A percentile compares a stretch with the other conserved stretches of the same genome.
Conservation (phyloP, 495 filamentous ascomycete species). For the Xylaria grammica region DNA sequence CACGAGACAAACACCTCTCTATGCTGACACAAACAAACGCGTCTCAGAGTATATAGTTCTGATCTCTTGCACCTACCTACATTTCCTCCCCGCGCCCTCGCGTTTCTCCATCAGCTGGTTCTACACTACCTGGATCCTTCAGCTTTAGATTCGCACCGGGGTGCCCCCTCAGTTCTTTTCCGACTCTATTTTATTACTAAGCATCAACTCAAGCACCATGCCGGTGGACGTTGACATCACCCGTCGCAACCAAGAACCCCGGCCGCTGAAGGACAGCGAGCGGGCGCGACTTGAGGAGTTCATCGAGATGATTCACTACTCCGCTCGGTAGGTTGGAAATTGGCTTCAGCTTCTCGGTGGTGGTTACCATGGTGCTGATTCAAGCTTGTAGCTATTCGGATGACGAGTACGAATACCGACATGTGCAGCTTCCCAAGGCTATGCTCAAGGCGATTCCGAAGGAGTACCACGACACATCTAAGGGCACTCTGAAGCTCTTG, state of each 20-base stretch:
- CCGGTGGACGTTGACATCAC: conserved; percentile 75
- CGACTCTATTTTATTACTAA: background rate
- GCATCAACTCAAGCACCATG: conserved; percentile 25
- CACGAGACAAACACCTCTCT: background rate
- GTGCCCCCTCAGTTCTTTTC: background rate
- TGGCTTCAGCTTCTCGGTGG: background rate
- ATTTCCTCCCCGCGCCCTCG: background rate
- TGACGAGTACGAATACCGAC: conserved; percentile 87
- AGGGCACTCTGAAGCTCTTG: conserved; percentile 91
- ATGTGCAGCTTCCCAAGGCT: conserved; percentile 94
- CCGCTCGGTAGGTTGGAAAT: conserved; percentile 71
- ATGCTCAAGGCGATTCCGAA: conserved; percentile 97
- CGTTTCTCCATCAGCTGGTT: background rate
- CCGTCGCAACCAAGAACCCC: conserved; percentile 82
- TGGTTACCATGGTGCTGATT: conserved; percentile 22
- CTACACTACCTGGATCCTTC: background rate
- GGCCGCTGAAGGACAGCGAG: conserved; percentile 80
- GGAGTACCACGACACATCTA: conserved; percentile 89
- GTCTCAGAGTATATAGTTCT: background rate
- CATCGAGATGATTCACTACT: conserved; percentile 92
- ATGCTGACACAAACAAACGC: conserved; percentile 17
- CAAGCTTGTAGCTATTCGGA: conserved; percentile 73
- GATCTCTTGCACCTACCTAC: background rate
- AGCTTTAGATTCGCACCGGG: background rate
- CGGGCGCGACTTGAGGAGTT: conserved; percentile 86